Conservation (phyloP, 352 stramenopile species). For the Pythium plurisporium region DNA sequence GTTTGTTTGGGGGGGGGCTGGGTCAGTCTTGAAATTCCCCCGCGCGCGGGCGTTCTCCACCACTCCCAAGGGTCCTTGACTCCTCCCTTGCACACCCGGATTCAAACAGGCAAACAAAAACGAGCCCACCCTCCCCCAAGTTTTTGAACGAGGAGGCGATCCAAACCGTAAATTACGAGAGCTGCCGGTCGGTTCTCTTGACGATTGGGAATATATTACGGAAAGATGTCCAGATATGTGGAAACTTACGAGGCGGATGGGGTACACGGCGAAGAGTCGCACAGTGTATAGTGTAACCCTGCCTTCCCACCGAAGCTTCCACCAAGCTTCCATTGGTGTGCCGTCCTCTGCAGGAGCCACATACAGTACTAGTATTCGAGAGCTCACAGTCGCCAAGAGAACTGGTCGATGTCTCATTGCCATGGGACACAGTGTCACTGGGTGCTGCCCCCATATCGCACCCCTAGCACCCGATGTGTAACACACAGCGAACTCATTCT, state of each 20-base stretch:
- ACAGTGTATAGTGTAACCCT: neutral
- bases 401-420: no score
- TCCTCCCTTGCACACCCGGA: neutral
- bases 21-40: conserved; percentile 21
- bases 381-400: no score
- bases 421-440: no score
- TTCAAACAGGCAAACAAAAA: conserved; percentile 29
- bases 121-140: neutral
- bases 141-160: conserved; percentile 12
- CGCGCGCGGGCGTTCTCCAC: conserved; percentile 19
- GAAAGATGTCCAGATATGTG: neutral
- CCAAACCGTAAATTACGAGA: conserved; percentile 15
- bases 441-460: no score
- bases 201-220: neutral
- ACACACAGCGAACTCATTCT: no score
- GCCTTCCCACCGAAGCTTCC: neutral
- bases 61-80: conserved; percentile 11
- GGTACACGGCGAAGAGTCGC: neutral
- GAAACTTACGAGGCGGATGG: neutral
- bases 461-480: no score
- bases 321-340: no score
- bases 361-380: no score
- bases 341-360: no score
- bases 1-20: conserved; percentile 3
- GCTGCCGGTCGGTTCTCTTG: neutral